Conservation (phyloP, 768 basidiomycete species). For the Phanerodontia chrysosporium region DNA sequence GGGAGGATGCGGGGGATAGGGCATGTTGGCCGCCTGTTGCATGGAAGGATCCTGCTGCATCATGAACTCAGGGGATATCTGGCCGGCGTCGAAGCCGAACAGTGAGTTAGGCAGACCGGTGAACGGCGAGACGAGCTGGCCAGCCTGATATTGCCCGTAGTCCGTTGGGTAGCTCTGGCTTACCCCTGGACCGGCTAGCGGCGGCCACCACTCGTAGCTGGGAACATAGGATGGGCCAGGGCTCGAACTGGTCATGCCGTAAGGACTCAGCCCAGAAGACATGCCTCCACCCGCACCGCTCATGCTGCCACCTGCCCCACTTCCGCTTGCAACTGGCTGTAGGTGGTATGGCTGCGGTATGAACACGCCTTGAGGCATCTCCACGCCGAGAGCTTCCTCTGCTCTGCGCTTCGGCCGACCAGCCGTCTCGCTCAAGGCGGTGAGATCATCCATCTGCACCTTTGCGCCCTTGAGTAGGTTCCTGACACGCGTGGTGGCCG, state of each 20-base stretch:
- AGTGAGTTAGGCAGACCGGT: slow-evolving; percentile 10
- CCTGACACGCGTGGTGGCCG: slow-evolving; percentile 61
- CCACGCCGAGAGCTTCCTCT: slow-evolving; percentile 19
- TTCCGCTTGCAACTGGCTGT: not conserved
- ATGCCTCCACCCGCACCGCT: not conserved
- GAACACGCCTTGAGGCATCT: slow-evolving; percentile 11
- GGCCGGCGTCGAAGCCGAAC: slow-evolving; percentile 20
- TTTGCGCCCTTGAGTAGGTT: slow-evolving; percentile 66
- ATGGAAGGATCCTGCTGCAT: slow-evolving; percentile 3
- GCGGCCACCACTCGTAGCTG: slow-evolving; percentile 26
- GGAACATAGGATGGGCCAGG: slow-evolving; percentile 15
- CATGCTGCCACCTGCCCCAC: too few species aligned
- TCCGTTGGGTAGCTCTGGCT: not conserved
- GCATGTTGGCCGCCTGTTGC: not conserved
- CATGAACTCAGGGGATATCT: slow-evolving; percentile 18
- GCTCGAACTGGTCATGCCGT: not conserved
- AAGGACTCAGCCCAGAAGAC: not conserved
- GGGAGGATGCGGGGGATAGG: not conserved
- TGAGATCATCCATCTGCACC: slow-evolving; percentile 39
- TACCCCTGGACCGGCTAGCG: slow-evolving; percentile 11
- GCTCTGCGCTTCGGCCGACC: slow-evolving; percentile 20
- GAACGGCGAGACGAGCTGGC: slow-evolving; percentile 2
- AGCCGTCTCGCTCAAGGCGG: not conserved
- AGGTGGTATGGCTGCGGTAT: slow-evolving; percentile 6
- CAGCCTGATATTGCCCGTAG: not conserved